Conservation (phyloP, 148 eudicot species). For the Rhododendron griersonianum region DNA sequence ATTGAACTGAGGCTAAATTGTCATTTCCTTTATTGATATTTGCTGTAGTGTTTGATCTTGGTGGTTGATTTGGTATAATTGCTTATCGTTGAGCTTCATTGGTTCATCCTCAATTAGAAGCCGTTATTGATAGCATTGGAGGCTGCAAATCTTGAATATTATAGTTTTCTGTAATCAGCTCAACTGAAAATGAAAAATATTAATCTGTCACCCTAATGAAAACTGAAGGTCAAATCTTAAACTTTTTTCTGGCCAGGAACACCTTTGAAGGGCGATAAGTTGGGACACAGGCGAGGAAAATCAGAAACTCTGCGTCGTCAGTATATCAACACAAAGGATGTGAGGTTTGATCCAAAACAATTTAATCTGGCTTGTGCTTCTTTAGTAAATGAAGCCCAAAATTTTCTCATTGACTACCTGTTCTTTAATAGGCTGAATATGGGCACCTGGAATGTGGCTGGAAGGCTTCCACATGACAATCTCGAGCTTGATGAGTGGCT, state of each 20-base stretch:
- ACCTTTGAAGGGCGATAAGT: slow-evolving; percentile 18
- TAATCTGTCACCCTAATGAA: neutral
- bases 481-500: slow-evolving; percentile 89
- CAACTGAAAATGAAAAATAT: neutral
- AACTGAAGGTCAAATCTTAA: neutral
- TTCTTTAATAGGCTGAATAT: slow-evolving; percentile 51
- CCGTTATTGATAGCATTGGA: neutral
- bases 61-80: neutral
- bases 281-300: slow-evolving; percentile 70
- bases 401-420: neutral
- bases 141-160: neutral
- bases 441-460: slow-evolving; percentile 94
- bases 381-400: neutral
- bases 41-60: neutral
- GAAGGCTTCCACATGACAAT: slow-evolving; percentile 52
- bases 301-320: slow-evolving; percentile 68
- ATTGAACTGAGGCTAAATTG: too few relatives aligned
- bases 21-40: neutral
- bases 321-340: slow-evolving; percentile 74
- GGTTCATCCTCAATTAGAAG: neutral
- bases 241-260: slow-evolving; percentile 22
- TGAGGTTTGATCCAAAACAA: slow-evolving; percentile 59
- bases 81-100: neutral
- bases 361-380: slow-evolving; percentile 5
- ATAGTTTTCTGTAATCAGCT: neutral